Conservation (phyloP, 2,329 filamentous ascomycete species). For the Penicillium sp. region DNA sequence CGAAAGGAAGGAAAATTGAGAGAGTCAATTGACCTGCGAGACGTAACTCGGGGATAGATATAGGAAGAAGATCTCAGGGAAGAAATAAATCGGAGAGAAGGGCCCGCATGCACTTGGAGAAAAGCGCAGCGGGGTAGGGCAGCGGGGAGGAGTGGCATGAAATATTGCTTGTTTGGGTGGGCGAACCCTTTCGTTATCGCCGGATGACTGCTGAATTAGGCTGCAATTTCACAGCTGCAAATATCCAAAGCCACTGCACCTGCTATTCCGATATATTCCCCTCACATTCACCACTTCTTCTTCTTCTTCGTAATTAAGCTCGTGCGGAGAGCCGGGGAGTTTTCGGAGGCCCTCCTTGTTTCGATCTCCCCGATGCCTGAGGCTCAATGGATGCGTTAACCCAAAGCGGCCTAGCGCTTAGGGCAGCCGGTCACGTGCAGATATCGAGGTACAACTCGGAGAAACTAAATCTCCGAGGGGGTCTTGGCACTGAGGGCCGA, state of each 20-base stretch:
- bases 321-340: constrained; percentile 9
- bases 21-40: constrained; percentile 13
- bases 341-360: background rate
- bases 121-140: constrained; percentile 26
- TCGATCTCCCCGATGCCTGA: background rate
- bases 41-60: constrained; percentile 4
- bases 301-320: constrained; percentile 2
- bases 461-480: constrained; percentile 19
- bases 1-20: constrained; percentile 23
- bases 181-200: constrained; percentile 19
- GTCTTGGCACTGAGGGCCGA: constrained; percentile 38
- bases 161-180: constrained; percentile 27
- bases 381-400: background rate
- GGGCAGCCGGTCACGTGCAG: constrained; percentile 26
- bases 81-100: constrained; percentile 23
- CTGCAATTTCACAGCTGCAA: background rate
- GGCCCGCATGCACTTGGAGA: constrained; percentile 22
- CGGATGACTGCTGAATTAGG: background rate
- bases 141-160: constrained; percentile 27
- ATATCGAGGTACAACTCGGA: constrained; percentile 22
- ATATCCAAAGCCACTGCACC: background rate
- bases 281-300: background rate
- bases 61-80: constrained; percentile 9
- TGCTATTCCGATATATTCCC: background rate
- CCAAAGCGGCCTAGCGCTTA: constrained; percentile 24